Evolutionary conservation across 176 grass and related monocot genomes (phyloP).

Genomic region (Zizania latifolia): DNA sequence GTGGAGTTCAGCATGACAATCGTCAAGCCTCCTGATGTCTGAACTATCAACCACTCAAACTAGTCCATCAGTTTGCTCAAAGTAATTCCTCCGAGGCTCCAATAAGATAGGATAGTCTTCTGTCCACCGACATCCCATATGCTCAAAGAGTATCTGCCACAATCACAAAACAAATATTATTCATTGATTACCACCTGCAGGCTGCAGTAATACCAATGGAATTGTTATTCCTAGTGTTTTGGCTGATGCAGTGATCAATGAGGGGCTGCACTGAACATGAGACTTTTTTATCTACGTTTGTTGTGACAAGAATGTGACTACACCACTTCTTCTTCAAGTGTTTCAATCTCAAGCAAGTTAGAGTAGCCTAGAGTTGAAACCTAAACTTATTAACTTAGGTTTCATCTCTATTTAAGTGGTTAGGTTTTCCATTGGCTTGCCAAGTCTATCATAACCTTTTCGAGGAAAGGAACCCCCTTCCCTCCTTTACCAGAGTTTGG

Average conservation of each 20-base stretch:
- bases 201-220: background rate
- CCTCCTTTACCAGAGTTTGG: no score
- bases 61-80: slow-evolving; percentile 88
- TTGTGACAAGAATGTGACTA: background rate
- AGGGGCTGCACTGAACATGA: background rate
- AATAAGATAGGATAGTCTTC: slow-evolving; percentile 72
- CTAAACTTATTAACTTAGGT: no score
- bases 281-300: background rate
- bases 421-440: no score
- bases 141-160: slow-evolving; percentile 55
- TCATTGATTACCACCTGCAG: no score
- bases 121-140: slow-evolving; percentile 73
- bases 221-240: background rate
- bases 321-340: no score
- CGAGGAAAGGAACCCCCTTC: no score
- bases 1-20: slow-evolving; percentile 82
- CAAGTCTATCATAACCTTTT: no score
- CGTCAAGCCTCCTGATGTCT: slow-evolving; percentile 69
- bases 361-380: no score
- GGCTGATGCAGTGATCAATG: background rate
- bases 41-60: slow-evolving; percentile 92
- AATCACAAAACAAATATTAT: background rate
- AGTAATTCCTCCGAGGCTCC: slow-evolving; percentile 98
- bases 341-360: no score
- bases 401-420: no score